Evolutionary conservation across 2,329 filamentous ascomycete genomes (phyloP).

Genomic region (Clarireedia hainanense): DNA sequence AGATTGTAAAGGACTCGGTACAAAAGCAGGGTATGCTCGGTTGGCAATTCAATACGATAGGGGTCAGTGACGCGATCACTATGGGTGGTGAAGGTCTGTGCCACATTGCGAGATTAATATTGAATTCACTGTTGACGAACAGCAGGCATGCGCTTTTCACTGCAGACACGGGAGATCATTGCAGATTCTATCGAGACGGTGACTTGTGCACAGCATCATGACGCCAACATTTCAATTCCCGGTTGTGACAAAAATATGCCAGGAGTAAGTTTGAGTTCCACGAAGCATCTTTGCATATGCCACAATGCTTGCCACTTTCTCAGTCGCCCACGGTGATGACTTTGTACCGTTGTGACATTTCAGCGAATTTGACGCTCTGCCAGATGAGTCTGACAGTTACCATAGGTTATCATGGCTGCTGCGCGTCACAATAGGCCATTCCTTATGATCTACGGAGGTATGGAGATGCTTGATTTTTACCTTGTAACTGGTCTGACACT

Average conservation of each 20-base stretch:
- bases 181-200: constrained; percentile 92
- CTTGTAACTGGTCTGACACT: background rate
- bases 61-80: constrained; percentile 69
- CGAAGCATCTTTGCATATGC: background rate
- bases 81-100: constrained; percentile 80
- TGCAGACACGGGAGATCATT: constrained; percentile 86
- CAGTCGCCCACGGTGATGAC: too few species aligned
- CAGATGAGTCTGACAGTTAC: background rate
- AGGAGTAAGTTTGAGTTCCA: constrained; percentile 35
- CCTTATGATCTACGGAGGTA: constrained; percentile 79
- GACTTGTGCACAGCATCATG: constrained; percentile 79
- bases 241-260: constrained; percentile 99
- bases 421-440: constrained; percentile 86
- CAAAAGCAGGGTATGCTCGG: constrained; percentile 79
- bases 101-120: background rate
- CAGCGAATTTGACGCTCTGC: too few species aligned
- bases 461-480: background rate
- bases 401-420: constrained; percentile 64
- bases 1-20: constrained; percentile 76
- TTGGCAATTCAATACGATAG: constrained; percentile 36
- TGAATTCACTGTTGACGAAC: constrained; percentile 15
- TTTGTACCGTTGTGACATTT: too few species aligned
- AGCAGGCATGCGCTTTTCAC: constrained; percentile 83
- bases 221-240: constrained; percentile 87
- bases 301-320: too few species aligned